These are phyloP conservation scores for Dendrobium catenatum DNA, from an alignment of 106 monocot species.

Conservation along the genomic window DNA sequence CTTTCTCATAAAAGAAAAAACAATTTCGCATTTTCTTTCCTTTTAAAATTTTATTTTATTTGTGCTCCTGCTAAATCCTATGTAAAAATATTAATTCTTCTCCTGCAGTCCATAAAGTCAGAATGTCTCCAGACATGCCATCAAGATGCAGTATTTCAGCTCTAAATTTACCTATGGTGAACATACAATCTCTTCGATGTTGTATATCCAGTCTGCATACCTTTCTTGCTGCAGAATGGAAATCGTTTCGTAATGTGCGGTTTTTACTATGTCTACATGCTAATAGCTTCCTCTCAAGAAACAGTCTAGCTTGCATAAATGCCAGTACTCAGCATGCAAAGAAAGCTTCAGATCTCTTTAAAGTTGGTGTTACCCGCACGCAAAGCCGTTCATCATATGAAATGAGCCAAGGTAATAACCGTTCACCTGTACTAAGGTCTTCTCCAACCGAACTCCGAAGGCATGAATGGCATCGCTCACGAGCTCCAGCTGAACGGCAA, in stretches of 20 bases:
- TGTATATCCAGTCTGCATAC: conserved; percentile 59
- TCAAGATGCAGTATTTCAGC: conserved; percentile 65
- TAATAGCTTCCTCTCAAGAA: conserved; percentile 45
- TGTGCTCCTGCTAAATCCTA: too few species aligned
- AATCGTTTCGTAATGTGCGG: conserved; percentile 44
- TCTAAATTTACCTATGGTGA: conserved; percentile 29
- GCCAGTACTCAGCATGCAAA: conserved; percentile 18
- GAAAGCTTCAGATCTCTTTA: conserved; percentile 62
- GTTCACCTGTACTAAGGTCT: neutral
- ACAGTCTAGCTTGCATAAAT: conserved; percentile 70
- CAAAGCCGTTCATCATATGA: conserved; percentile 51
- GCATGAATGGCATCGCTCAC: too few species aligned
- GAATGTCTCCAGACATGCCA: conserved; percentile 82
- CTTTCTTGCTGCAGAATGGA: conserved; percentile 57
- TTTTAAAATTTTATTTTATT: too few species aligned
- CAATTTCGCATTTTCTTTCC: too few species aligned
- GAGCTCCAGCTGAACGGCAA: too few species aligned
- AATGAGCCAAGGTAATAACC: conserved; percentile 15
- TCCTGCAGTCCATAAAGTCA: conserved; percentile 67
- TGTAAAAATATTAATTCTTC: neutral
- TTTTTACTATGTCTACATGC: conserved; percentile 44
- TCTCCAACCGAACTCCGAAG: too few species aligned
- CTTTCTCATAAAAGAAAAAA: too few species aligned
- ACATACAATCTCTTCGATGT: conserved; percentile 43
- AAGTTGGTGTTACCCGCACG: conserved; percentile 47